Evolutionary conservation across 2,329 filamentous ascomycete genomes (phyloP).

Genomic region (Phoma sp.): DNA sequence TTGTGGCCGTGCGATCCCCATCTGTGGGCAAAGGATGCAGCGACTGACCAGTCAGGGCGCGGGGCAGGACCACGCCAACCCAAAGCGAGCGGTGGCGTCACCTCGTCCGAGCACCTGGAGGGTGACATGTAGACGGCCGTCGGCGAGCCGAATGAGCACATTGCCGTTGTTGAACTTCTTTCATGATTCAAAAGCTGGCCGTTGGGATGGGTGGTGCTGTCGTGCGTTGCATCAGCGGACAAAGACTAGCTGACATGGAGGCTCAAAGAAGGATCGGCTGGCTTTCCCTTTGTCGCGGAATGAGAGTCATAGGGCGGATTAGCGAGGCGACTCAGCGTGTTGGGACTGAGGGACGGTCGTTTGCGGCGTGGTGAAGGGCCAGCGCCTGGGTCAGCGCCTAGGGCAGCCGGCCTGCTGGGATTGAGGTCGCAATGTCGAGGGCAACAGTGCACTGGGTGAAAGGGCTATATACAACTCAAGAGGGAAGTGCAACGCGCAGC

Average conservation of each 20-base stretch:
- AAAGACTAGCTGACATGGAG: conserved; percentile 14
- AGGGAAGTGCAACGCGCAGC: background rate
- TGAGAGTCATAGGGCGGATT: conserved; percentile 29
- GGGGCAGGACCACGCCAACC: conserved; percentile 2
- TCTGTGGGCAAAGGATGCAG: conserved; percentile 10
- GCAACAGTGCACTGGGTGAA: background rate
- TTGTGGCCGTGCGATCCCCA: conserved; percentile 35
- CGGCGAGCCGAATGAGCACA: background rate
- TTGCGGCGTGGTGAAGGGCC: conserved; percentile 24
- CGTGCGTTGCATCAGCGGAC: conserved; percentile 12
- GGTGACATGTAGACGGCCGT: conserved; percentile 18
- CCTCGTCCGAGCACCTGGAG: conserved; percentile 11
- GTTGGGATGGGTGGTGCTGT: conserved; percentile 11
- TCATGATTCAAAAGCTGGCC: conserved; percentile 4
- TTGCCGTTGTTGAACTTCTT: background rate
- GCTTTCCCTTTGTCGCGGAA: conserved; percentile 26
- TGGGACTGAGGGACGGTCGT: conserved; percentile 22
- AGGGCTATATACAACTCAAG: conserved; percentile 9
- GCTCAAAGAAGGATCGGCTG: conserved; percentile 19
- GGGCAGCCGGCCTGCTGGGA: conserved; percentile 12
- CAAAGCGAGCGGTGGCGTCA: conserved; percentile 23
- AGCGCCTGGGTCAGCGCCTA: conserved; percentile 3
- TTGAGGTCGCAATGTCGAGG: conserved; percentile 5
- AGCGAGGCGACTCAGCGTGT: conserved; percentile 19
- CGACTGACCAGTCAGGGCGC: conserved; percentile 24